A percentile compares a stretch with the other conserved stretches of the same genome.
Evolutionary conservation across 805 yeast species (phyloP).

Genomic region (Kodamaea restingae): DNA sequence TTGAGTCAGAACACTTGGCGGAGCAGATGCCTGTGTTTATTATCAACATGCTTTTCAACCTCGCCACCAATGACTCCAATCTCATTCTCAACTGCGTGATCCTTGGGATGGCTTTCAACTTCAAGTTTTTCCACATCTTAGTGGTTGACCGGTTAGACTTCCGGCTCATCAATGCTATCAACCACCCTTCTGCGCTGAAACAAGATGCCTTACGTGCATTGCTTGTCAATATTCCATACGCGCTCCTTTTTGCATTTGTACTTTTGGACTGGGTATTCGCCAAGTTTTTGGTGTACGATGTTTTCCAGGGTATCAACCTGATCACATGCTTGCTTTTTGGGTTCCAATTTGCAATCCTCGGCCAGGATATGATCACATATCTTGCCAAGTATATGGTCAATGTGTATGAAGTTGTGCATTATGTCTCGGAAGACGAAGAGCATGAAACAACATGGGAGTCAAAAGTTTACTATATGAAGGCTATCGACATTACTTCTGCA

Average conservation of each 20-base stretch:
- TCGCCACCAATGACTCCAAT: conserved; percentile 63
- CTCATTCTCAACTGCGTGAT: conserved; percentile 47
- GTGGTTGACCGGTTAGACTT: conserved; percentile 50
- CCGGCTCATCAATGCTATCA: conserved; percentile 12
- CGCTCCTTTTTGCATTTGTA: conserved; percentile 44
- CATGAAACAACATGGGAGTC: conserved; percentile 68
- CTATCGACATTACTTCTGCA: conserved; percentile 51
- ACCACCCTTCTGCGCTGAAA: not conserved
- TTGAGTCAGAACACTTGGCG: conserved; percentile 66
- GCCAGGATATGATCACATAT: conserved; percentile 48
- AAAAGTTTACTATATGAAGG: conserved; percentile 55
- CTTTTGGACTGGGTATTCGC: conserved; percentile 51
- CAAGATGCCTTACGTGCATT: conserved; percentile 27
- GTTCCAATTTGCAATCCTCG: conserved; percentile 67
- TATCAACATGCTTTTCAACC: conserved; percentile 52
- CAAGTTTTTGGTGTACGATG: conserved; percentile 51
- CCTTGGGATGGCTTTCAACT: conserved; percentile 25
- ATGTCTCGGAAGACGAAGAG: conserved; percentile 8
- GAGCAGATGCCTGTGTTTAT: conserved; percentile 34
- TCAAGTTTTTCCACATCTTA: conserved; percentile 77
- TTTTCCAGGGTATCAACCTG: conserved; percentile 48
- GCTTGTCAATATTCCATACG: conserved; percentile 37
- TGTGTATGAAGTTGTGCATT: conserved; percentile 43
- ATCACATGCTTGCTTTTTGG: conserved; percentile 65
- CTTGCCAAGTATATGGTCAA: conserved; percentile 48